phyloP scores from a whole-genome alignment of 495 filamentous ascomycete species.

The Xylaria sp. region DNA sequence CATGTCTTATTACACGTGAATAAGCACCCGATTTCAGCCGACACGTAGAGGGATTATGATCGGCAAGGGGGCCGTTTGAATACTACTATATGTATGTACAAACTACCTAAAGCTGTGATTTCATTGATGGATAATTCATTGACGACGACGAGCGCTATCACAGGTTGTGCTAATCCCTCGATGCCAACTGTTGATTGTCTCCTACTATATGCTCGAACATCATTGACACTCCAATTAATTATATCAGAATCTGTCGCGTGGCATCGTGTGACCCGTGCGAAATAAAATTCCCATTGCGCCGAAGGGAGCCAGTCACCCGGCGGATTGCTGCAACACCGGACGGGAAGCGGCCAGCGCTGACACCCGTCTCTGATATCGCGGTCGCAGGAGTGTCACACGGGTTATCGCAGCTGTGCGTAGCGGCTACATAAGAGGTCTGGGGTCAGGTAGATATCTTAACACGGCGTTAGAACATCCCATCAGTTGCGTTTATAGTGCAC shows the following conservation, averaged over 20 bases:
- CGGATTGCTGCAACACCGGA: constrained; percentile 34
- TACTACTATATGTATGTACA: too few relatives aligned
- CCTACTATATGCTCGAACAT: constrained; percentile 54
- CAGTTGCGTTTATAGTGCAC: constrained; percentile 29
- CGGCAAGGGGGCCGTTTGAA: neutral
- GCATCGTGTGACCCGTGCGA: constrained; percentile 62
- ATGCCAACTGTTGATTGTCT: neutral
- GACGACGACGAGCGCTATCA: neutral
- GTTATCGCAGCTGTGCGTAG: constrained; percentile 49
- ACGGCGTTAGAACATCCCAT: constrained; percentile 38
- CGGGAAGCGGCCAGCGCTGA: constrained; percentile 29
- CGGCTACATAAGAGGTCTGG: constrained; percentile 49
- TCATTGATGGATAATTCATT: neutral
- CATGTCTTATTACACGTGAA: constrained; percentile 14
- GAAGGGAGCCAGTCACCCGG: constrained; percentile 69
- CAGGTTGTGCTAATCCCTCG: neutral
- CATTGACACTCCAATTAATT: constrained; percentile 58
- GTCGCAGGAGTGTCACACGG: constrained; percentile 38
- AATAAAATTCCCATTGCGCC: constrained; percentile 59
- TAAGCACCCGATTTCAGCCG: neutral
- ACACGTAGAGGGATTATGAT: neutral
- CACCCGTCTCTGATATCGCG: neutral
- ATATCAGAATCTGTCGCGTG: constrained; percentile 62
- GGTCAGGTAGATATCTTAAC: constrained; percentile 44
- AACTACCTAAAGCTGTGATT: neutral